Percentiles rank a stretch among this genome's conserved stretches.
phyloP scores from a whole-genome alignment of 176 grass and related monocot species.

The Thinopyrum elongatum region DNA sequence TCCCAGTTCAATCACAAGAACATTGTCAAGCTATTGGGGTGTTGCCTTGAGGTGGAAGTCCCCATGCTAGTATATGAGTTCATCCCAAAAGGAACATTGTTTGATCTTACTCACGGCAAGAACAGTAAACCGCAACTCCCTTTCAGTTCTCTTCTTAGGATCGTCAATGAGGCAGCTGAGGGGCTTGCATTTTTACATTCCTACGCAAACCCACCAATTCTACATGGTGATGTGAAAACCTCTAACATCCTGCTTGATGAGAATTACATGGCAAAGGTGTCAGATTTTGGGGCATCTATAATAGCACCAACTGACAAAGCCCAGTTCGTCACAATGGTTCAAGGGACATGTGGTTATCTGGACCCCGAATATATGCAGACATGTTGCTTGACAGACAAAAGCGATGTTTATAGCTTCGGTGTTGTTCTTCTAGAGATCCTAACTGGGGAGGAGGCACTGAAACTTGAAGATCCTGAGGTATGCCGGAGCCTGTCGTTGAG shows the following conservation, averaged over 20 bases:
- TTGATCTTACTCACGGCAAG: conserved; percentile 16
- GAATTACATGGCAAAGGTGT: conserved; percentile 24
- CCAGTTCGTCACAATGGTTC: conserved; percentile 23
- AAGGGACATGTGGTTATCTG: conserved; percentile 14
- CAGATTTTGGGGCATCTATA: conserved; percentile 15
- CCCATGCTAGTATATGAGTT: conserved; percentile 13
- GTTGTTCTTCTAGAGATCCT: conserved; percentile 4
- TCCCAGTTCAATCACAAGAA: conserved; percentile 13
- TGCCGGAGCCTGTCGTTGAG: not conserved
- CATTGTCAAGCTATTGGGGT: conserved; percentile 23
- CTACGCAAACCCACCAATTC: conserved; percentile 23
- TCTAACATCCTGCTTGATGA: conserved; percentile 28
- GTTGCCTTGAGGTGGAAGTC: conserved; percentile 17
- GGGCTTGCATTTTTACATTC: conserved; percentile 30
- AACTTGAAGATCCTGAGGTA: conserved; percentile 7
- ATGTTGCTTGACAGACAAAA: conserved; percentile 16
- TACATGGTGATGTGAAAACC: conserved; percentile 23
- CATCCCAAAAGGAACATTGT: not conserved
- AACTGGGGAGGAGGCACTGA: not conserved
- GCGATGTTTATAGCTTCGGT: conserved; percentile 16
- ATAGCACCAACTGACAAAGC: conserved; percentile 6
- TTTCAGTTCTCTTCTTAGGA: conserved; percentile 15
- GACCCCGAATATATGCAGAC: conserved; percentile 18
- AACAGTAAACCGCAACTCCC: not conserved
- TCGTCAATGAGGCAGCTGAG: conserved; percentile 12